phyloP scores from a whole-genome alignment of 2,329 filamentous ascomycete genomes.

The Calonectria pseudoreteaudii region DNA sequence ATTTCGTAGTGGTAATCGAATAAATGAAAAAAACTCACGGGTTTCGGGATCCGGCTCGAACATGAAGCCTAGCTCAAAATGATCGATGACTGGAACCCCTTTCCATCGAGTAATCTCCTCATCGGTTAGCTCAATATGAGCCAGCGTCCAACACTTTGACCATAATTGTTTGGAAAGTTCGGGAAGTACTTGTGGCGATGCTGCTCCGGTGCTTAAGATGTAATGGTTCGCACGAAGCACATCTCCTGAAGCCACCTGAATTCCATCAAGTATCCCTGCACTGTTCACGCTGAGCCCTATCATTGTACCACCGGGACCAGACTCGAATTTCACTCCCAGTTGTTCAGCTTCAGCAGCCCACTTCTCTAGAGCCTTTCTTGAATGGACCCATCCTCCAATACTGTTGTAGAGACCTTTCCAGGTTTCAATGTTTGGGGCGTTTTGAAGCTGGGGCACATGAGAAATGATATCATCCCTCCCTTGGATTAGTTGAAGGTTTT shows the following conservation, averaged over 20 bases:
- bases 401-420: slow-evolving; percentile 28
- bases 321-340: slow-evolving; percentile 22
- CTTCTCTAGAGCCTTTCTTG: slow-evolving; percentile 24
- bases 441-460: slow-evolving; percentile 18
- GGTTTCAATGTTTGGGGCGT: slow-evolving; percentile 7
- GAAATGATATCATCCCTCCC: slow-evolving; percentile 20
- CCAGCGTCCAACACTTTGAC: slow-evolving; percentile 30
- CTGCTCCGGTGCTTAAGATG: slow-evolving; percentile 24
- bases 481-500: slow-evolving; percentile 11
- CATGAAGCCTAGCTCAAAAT: slow-evolving; percentile 27
- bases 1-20: not conserved
- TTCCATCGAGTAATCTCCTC: slow-evolving; percentile 23
- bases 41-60: slow-evolving; percentile 28
- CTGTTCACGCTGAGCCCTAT: not conserved
- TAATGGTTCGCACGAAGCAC: slow-evolving; percentile 21
- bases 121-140: slow-evolving; percentile 25
- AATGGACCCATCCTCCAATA: slow-evolving; percentile 25
- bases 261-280: slow-evolving; percentile 4
- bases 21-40: not conserved
- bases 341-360: slow-evolving; percentile 20
- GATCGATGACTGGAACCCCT: slow-evolving; percentile 24
- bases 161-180: slow-evolving; percentile 22
- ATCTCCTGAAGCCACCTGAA: slow-evolving; percentile 18
- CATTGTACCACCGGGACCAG: slow-evolving; percentile 21
- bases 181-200: slow-evolving; percentile 22